Base-by-base conservation (phyloP, 1,284 basidiomycete species). In the Pseudozyma thailandica region DNA sequence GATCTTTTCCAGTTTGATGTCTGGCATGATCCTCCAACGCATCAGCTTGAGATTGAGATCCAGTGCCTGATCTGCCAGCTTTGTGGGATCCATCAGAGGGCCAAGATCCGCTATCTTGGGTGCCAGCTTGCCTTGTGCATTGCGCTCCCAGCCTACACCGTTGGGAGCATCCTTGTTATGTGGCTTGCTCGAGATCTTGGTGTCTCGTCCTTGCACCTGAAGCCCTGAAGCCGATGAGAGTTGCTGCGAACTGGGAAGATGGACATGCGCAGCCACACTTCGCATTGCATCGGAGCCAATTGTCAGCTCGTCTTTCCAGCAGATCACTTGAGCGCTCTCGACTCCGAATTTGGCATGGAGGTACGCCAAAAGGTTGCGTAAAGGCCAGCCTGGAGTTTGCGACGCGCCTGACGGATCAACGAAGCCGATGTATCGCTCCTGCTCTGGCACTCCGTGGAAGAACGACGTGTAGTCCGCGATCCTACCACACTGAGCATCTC, bases 31-130 rank as follows among this genome's bases (percentile, higher is more conserved):
- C 9, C 95, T 88, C 95, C 95, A 98, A 27, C 93, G 88, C 95
- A 99, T 98, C 23, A 99, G 87, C 83, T 98, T 98, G 50, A 98
- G 86, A 81, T 98, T 98, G 30, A 99, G 86, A 83, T 97, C 94
- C 10, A 98, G 93, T 0, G 96, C 96, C 83, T 98, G 95, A 72
- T 93, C 90, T 0, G 96, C 94, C 7, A 98, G 87, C 66, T 92
- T 66, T 10, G 39, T 50, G 0, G 95, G 96, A 82, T 98, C 94
- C 92, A 98, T 94, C 89, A 95, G 91, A 0, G 94, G 91, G 7
- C 92, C 93, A 4, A 99, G 84, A 84, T 98, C 93, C 0, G 93
- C 93, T 41, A 94, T 80, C n/a, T 92, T 87, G 18, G 94, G 92
- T 0, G 89, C 91, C 5, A 98, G 86, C 80, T 94, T 95, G 13